These are phyloP conservation scores for Cercophora sp. DNA, from an alignment of 495 filamentous ascomycete species.

Conservation along the genomic window DNA sequence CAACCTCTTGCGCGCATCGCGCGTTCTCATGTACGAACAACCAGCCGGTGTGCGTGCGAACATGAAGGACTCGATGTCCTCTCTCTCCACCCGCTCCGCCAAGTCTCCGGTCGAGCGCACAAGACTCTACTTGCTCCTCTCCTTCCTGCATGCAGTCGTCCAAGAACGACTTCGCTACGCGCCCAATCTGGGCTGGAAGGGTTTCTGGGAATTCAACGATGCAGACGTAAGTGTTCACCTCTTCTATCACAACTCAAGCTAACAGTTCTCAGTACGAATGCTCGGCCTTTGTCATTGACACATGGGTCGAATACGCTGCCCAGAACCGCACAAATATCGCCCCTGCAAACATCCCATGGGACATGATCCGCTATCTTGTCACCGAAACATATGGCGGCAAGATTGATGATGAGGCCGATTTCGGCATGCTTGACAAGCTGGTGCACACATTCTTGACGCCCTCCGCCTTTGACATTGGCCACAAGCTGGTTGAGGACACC, in stretches of 20 bases:
- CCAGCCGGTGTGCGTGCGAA: slow-evolving; percentile 94
- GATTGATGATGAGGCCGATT: slow-evolving; percentile 90
- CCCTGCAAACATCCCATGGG: slow-evolving; percentile 91
- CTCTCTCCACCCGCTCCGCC: slow-evolving; percentile 67
- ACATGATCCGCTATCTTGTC: slow-evolving; percentile 89
- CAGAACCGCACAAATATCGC: slow-evolving; percentile 85
- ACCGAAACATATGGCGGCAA: slow-evolving; percentile 97
- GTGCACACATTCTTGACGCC: slow-evolving; percentile 78
- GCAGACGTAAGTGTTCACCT: slow-evolving; percentile 73
- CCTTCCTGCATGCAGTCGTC: slow-evolving; percentile 92
- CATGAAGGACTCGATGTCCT: slow-evolving; percentile 95
- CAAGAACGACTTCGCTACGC: slow-evolving; percentile 95
- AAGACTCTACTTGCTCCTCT: slow-evolving; percentile 86
- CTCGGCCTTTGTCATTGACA: slow-evolving; percentile 91
- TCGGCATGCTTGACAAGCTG: slow-evolving; percentile 62
- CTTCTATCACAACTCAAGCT: slow-evolving; percentile 4
- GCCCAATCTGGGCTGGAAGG: slow-evolving; percentile 93
- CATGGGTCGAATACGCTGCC: slow-evolving; percentile 82
- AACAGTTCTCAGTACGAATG: slow-evolving; percentile 75
- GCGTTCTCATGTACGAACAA: slow-evolving; percentile 97
- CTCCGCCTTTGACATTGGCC: slow-evolving; percentile 82
- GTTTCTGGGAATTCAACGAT: slow-evolving; percentile 99
- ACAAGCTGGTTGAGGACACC: slow-evolving; percentile 71
- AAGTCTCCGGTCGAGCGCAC: slow-evolving; percentile 87
- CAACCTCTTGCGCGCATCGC: slow-evolving; percentile 86